Conservation (phyloP, 805 yeast genomes). For the Saccharomyces cerevisiae region DNA sequence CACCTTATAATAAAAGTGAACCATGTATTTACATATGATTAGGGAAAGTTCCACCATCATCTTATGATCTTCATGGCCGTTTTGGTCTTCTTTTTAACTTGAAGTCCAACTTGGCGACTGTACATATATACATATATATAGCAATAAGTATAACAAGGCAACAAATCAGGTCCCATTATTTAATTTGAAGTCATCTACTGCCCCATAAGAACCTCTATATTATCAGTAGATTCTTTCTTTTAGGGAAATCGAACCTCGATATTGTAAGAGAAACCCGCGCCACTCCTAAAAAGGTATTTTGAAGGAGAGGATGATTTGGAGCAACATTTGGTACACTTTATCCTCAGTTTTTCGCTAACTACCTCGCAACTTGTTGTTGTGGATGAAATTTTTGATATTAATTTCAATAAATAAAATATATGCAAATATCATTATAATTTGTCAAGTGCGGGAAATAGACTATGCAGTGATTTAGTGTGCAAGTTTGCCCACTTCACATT, state of each 20-base stretch:
- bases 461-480: conserved; percentile 11
- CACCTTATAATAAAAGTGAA: no score
- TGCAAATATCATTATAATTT: conserved; percentile 17
- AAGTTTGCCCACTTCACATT: conserved; percentile 9
- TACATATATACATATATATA: conserved; percentile 8
- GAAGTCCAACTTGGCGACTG: conserved; percentile 5
- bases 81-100: not conserved
- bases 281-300: conserved; percentile 11
- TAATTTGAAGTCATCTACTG: conserved; percentile 18
- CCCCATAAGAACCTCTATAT: conserved; percentile 18
- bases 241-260: conserved; percentile 19
- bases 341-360: conserved; percentile 8
- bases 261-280: conserved; percentile 16
- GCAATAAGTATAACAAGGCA: conserved; percentile 16
- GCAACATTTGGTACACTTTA: conserved; percentile 9
- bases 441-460: conserved; percentile 14
- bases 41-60: conserved; percentile 3
- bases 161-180: conserved; percentile 21
- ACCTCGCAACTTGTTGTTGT: conserved; percentile 12
- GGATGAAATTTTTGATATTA: no score
- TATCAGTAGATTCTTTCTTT: conserved; percentile 8
- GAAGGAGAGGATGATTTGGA: conserved; percentile 19
- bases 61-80: conserved; percentile 2
- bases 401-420: no score
- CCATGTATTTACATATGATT: no score